A percentile compares a stretch with the other conserved stretches of the same genome.
These are phyloP conservation scores for Pharnaceum exiguum DNA, from an alignment of 148 eudicot genomes.

Conservation along the genomic window DNA sequence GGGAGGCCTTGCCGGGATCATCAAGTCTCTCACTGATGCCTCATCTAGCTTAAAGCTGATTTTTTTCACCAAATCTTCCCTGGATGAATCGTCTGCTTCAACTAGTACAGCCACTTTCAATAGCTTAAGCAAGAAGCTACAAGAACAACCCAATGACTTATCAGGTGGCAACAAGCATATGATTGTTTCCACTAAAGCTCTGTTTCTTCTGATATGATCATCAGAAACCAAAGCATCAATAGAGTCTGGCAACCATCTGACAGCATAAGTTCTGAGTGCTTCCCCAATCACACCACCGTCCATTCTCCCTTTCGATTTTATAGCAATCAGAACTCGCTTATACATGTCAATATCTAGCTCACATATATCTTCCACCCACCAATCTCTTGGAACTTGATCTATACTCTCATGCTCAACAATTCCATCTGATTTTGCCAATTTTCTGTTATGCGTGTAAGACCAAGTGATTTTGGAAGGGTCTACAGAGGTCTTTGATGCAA, in stretches of 20 bases:
- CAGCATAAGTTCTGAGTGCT: conserved; percentile 58
- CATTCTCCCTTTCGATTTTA: conserved; percentile 74
- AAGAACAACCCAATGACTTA: conserved; percentile 52
- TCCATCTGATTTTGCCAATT: conserved; percentile 38
- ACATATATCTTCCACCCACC: conserved; percentile 96
- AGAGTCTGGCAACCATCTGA: conserved; percentile 84
- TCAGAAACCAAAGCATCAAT: conserved; percentile 57
- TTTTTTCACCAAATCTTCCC: conserved; percentile 51
- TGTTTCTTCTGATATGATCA: conserved; percentile 48
- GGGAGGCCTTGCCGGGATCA: conserved; percentile 54
- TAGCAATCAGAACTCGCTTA: conserved; percentile 60
- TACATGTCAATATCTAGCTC: conserved; percentile 70
- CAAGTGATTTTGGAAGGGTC: conserved; percentile 64
- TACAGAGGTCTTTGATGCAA: conserved; percentile 69
- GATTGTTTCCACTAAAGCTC: conserved; percentile 60
- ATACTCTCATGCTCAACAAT: conserved; percentile 34
- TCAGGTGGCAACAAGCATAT: conserved; percentile 65
- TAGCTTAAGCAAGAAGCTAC: conserved; percentile 81
- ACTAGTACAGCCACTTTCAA: conserved; percentile 66
- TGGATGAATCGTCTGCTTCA: conserved; percentile 46
- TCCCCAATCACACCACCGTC: conserved; percentile 66
- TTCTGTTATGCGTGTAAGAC: conserved; percentile 78
- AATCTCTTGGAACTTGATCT: conserved; percentile 69
- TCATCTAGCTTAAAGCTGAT: conserved; percentile 61
- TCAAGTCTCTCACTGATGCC: conserved; percentile 65